phyloP scores from a whole-genome alignment of 805 yeast genomes.

The Spathaspora sp. region DNA sequence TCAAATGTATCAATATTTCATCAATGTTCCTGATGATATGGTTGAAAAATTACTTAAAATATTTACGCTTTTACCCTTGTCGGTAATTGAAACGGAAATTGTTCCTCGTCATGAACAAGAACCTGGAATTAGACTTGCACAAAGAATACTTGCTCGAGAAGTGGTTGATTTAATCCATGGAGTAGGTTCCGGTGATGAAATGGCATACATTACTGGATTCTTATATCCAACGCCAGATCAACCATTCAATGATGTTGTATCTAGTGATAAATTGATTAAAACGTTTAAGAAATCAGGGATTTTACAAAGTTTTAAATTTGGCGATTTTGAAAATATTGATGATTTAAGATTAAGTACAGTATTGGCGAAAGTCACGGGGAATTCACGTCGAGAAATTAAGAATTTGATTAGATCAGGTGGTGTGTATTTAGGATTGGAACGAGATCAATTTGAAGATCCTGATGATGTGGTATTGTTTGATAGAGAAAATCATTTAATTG shows the following conservation, averaged over 20 bases:
- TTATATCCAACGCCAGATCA: conserved; percentile 58
- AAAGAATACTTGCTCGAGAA: conserved; percentile 73
- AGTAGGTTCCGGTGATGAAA: conserved; percentile 63
- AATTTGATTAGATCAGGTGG: conserved; percentile 68
- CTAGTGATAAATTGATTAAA: conserved; percentile 46
- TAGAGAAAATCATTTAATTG: conserved; percentile 49
- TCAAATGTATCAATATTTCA: conserved; percentile 81
- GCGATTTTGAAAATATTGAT: conserved; percentile 16
- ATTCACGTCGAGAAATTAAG: conserved; percentile 55
- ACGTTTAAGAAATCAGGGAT: conserved; percentile 62
- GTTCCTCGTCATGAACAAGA: conserved; percentile 49
- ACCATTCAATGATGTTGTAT: conserved; percentile 42
- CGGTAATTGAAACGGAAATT: conserved; percentile 49
- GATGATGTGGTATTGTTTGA: conserved; percentile 49
- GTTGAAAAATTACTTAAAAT: conserved; percentile 64
- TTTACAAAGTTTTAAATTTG: conserved; percentile 32
- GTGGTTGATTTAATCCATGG: conserved; percentile 90
- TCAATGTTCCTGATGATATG: conserved; percentile 74
- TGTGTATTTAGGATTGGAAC: conserved; percentile 62
- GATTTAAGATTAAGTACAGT: conserved; percentile 47
- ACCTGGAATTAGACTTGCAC: conserved; percentile 71
- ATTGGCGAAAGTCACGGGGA: conserved; percentile 44
- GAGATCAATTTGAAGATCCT: conserved; percentile 46
- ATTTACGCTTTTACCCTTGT: conserved; percentile 73
- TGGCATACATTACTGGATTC: conserved; percentile 63